Base-by-base conservation (phyloP, 352 stramenopile species). In the Phytophthora uliginosa region DNA sequence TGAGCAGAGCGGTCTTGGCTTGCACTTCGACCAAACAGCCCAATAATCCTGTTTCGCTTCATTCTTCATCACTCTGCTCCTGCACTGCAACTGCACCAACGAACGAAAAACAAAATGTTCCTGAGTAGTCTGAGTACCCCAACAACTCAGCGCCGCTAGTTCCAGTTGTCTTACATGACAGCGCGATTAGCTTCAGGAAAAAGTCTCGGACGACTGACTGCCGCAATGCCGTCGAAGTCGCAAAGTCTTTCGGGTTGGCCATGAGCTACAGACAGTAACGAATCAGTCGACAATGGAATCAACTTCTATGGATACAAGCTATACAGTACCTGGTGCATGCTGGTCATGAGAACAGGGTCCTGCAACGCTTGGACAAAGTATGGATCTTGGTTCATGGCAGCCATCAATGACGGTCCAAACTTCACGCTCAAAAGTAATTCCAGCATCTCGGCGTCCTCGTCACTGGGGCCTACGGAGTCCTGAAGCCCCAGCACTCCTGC, bases 151-250 rank as follows among this genome's bases (percentile, higher is more conserved):
- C 12, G 26, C 51, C 47, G 31, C 12, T 60, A 24, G 54, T n/a
- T 33, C 17, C 10, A 48, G 47, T 45, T 7, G 28, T 78, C 79
- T 59, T 56, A 91, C 83, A 77, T 17, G 85, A 90, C 4, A 93
- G 71, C 8, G 76, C 82, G 52, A 93, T 88, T 59, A 93, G 83
- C 40, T 87, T 85, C 28, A 85, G 65, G 40, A 92, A 89, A 68
- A 92, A 92, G 26, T 91, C 82, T 15, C 74, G 72, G 13, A 90
- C 69, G n/a, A 73, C 24, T 48, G 83, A 68, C 8, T 77, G 77
- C 50, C 76, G 70, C 28, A 88, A 66, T 42, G 69, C 69, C 7
- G 71, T 58, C 4, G 77, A 69, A 3, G 66, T 74, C 13, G 74
- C 74, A 53, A 92, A 81, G 22, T 78, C 77, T 17, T 80, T 69